Percentiles rank a stretch among this genome's conserved stretches.
phyloP scores from a whole-genome alignment of 202 grass and related monocot species.

The Cymbopogon flexuosus region DNA sequence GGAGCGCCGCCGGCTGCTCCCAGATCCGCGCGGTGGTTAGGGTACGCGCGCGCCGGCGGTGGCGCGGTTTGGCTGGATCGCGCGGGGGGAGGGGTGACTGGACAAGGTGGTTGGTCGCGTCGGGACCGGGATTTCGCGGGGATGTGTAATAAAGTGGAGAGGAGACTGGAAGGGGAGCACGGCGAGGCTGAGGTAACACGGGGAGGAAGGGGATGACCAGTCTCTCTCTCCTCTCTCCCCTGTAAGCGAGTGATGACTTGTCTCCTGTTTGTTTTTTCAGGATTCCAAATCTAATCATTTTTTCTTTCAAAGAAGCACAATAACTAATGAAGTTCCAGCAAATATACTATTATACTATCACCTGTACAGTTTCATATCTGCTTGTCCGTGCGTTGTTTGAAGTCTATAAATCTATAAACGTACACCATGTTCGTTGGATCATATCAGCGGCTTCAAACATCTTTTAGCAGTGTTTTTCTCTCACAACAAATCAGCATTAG shows the following conservation, averaged over 20 bases:
- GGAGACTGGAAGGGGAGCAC: constrained; percentile 13
- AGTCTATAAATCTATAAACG: too few species aligned
- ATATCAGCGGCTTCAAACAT: too few species aligned
- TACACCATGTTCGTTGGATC: too few species aligned
- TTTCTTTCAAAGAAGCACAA: background rate
- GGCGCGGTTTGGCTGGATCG: constrained; percentile 39
- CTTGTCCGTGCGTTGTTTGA: too few species aligned
- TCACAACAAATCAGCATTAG: too few species aligned
- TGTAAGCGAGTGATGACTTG: background rate
- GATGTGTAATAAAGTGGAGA: constrained; percentile 3
- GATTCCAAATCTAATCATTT: background rate
- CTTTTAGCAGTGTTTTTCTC: too few species aligned
- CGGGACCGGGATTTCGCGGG: constrained; percentile 23
- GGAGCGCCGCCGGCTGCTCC: constrained; percentile 36
- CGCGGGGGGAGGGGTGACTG: constrained; percentile 2
- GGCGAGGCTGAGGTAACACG: background rate
- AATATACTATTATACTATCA: background rate
- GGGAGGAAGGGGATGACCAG: constrained; percentile 1
- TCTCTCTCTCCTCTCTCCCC: background rate
- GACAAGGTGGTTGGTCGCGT: constrained; percentile 25
- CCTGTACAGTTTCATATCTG: background rate
- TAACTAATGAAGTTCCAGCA: background rate
- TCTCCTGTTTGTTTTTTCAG: background rate
- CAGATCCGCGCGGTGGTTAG: constrained; percentile 37
- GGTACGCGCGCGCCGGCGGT: constrained; percentile 37